Evolutionary conservation across 768 basidiomycete genomes (phyloP), one percentile per base, ranked within the genome.

Genomic region (Psilocybe cyanescens): DNA sequence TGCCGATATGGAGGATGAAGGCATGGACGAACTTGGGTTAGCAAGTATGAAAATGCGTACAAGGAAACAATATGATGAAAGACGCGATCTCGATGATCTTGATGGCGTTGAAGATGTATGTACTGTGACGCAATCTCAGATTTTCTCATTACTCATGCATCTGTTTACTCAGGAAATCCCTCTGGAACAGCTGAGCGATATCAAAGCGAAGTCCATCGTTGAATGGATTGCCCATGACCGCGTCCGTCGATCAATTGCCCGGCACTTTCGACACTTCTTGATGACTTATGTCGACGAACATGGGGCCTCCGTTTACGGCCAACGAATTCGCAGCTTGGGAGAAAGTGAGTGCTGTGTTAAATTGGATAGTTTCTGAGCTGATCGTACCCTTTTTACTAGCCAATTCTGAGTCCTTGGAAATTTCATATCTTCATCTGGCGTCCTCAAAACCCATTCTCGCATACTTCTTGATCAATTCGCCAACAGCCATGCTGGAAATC

Each of bases 151-250:
- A 39, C 61, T 53, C 16, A 60, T 50, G 35, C 33, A 44, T 35
- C 28, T 31, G 35, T 17, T 28, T 35, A 16, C 46, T 28, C 70
- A 97, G 94, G 95, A 98, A 75, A 83, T 99, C 57, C 95, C 97
- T 0, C 74, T 97, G 46, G 97, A 99, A 72, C 94, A 99, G 78
- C 81, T 99, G 8, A 93, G 94, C 62, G 97, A 99, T 71, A 95
- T 99, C 80, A 98, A 99, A 72, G 94, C 96, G 41, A 94, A 96
- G 71, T 95, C 94, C 11, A 95, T 99, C 59, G 91, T 92, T 24
- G 97, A 99, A 75, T 99, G 97, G 97, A 96, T 99, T 68, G 90
- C 94, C 16, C 90, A 90, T 59, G 94, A 96, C 60, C 87, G 92
- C 45, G 97, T 99, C 65, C 87, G 91, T 66, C 84, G 92, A 57